Evolutionary conservation across 2,329 filamentous ascomycete species (phyloP).

Genomic region (Colletotrichum tabaci): DNA sequence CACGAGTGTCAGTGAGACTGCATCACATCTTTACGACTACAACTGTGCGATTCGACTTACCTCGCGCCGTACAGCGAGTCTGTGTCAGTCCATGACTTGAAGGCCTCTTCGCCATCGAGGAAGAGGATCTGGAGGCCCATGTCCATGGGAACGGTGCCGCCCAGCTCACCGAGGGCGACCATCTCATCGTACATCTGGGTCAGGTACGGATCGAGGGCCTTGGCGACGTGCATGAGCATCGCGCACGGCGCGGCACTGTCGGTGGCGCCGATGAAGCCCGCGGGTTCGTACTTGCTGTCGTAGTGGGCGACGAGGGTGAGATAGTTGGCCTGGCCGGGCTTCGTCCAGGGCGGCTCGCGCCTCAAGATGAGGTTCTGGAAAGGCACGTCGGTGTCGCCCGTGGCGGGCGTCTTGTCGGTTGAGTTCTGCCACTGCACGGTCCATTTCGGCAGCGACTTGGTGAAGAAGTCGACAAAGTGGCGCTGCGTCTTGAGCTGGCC

Average conservation of each 20-base stretch:
- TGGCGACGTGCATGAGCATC: conserved; percentile 84
- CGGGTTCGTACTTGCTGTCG: conserved; percentile 80
- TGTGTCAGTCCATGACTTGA: conserved; percentile 77
- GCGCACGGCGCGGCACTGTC: conserved; percentile 90
- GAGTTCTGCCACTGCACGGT: conserved; percentile 81
- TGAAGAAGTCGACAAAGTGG: conserved; percentile 83
- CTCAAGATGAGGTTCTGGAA: conserved; percentile 85
- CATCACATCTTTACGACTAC: neutral
- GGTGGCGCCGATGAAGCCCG: conserved; percentile 86
- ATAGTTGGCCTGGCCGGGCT: conserved; percentile 77
- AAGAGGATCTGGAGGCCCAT: conserved; percentile 85
- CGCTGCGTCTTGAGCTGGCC: conserved; percentile 76
- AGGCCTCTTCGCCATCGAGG: conserved; percentile 88
- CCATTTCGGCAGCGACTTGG: conserved; percentile 77
- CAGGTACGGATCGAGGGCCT: conserved; percentile 79
- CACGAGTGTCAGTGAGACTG: conserved; percentile 15
- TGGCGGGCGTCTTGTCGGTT: conserved; percentile 77
- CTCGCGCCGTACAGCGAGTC: conserved; percentile 86
- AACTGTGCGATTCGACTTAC: conserved; percentile 53
- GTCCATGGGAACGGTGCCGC: conserved; percentile 71
- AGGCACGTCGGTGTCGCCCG: conserved; percentile 73
- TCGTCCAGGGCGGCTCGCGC: conserved; percentile 83
- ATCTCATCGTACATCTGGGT: conserved; percentile 82
- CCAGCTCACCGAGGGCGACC: conserved; percentile 67
- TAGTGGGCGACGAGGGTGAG: conserved; percentile 89